phyloP scores from a whole-genome alignment of 2,329 filamentous ascomycete species.

The Hymenoscyphus fraxineus region DNA sequence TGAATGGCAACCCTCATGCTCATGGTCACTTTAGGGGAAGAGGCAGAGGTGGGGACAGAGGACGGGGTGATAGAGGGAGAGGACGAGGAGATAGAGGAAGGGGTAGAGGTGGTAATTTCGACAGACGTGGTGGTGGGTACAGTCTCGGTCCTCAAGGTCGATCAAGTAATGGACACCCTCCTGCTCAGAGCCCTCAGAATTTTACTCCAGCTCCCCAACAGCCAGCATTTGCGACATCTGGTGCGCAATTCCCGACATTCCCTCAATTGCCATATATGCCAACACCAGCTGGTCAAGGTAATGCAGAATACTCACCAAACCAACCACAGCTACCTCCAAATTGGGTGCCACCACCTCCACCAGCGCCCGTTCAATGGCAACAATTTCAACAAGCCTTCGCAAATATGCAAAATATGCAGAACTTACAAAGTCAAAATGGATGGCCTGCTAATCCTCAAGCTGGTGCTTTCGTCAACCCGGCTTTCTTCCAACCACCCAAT shows the following conservation, averaged over 20 bases:
- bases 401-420: conserved; percentile 13
- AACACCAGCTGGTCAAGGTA: not conserved
- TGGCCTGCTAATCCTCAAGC: conserved; percentile 19
- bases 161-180: conserved; percentile 14
- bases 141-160: conserved; percentile 20
- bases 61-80: conserved; percentile 24
- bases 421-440: conserved; percentile 8
- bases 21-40: conserved; percentile 23
- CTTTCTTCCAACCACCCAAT: conserved; percentile 27
- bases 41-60: conserved; percentile 27
- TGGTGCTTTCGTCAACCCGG: conserved; percentile 33
- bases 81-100: conserved; percentile 24
- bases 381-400: conserved; percentile 19
- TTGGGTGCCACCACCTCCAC: conserved; percentile 27
- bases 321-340: conserved; percentile 25
- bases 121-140: conserved; percentile 19
- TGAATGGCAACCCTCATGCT: conserved; percentile 20
- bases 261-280: conserved; percentile 6
- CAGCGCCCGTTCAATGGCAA: conserved; percentile 19
- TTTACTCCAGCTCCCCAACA: conserved; percentile 6
- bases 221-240: conserved; percentile 12
- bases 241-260: conserved; percentile 15
- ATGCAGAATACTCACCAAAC: conserved; percentile 19
- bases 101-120: conserved; percentile 27
- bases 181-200: conserved; percentile 7